Evolutionary conservation across 2,329 filamentous ascomycete genomes (phyloP).

Genomic region (Fusarium veterinarium): DNA sequence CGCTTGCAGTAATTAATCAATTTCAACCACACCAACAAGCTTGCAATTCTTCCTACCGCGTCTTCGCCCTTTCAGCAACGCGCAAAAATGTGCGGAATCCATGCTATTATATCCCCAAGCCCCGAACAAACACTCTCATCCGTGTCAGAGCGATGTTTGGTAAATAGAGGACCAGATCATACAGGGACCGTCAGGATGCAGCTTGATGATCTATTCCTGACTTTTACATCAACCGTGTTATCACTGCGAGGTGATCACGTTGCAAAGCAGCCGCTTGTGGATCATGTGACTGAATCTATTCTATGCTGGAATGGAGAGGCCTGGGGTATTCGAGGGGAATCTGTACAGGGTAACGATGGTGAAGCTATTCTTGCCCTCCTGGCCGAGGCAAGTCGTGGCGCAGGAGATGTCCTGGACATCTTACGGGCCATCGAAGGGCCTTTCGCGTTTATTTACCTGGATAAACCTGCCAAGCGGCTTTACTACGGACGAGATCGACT

Average conservation of each 20-base stretch:
- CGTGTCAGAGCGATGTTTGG: constrained; percentile 59
- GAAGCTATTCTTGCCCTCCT: constrained; percentile 74
- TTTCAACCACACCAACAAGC: constrained; percentile 4
- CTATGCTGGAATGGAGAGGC: constrained; percentile 99
- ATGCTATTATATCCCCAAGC: constrained; percentile 59
- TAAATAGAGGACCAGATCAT: constrained; percentile 71
- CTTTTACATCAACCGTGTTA: constrained; percentile 87
- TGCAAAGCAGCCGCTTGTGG: constrained; percentile 77
- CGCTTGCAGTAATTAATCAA: background rate
- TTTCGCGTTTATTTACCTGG: constrained; percentile 89
- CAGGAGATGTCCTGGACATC: constrained; percentile 57
- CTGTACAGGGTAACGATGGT: constrained; percentile 82
- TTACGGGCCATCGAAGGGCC: constrained; percentile 79
- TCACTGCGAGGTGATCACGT: constrained; percentile 82
- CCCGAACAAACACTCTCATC: constrained; percentile 45
- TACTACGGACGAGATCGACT: constrained; percentile 91
- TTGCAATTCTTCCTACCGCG: constrained; percentile 12
- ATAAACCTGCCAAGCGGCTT: constrained; percentile 69
- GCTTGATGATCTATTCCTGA: constrained; percentile 58
- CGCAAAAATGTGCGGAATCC: constrained; percentile 70
- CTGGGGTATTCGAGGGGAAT: constrained; percentile 75
- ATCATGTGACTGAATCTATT: constrained; percentile 67
- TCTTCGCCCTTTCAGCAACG: constrained; percentile 14
- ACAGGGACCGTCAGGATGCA: constrained; percentile 56
- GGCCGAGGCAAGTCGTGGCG: constrained; percentile 52